Percentiles rank a stretch among this genome's conserved stretches.
Conservation (phyloP, 2,329 filamentous ascomycete genomes). For the Ceratocystis papillata region DNA sequence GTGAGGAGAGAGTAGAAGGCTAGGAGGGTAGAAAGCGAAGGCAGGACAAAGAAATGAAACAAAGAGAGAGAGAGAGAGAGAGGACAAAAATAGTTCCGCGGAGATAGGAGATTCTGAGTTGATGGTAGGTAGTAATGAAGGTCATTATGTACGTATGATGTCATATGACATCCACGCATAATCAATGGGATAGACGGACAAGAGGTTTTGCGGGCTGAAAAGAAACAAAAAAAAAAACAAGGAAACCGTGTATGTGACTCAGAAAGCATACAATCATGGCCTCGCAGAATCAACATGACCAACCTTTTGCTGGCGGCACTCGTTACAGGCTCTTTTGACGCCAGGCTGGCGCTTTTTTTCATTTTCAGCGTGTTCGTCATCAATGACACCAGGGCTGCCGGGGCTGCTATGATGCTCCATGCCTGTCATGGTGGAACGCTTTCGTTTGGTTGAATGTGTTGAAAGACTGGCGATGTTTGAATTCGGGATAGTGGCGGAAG, state of each 20-base stretch:
- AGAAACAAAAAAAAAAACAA: neutral
- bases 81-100: neutral
- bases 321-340: constrained; percentile 72
- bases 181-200: too few species aligned
- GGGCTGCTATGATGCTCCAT: constrained; percentile 47
- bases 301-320: constrained; percentile 78
- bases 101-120: neutral
- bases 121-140: neutral
- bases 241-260: constrained; percentile 24
- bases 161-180: neutral
- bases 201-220: too few species aligned
- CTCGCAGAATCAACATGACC: constrained; percentile 29
- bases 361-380: constrained; percentile 44
- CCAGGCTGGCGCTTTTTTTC: constrained; percentile 56
- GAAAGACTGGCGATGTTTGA: constrained; percentile 34
- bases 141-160: neutral
- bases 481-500: constrained; percentile 36
- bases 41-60: neutral
- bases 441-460: constrained; percentile 51
- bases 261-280: neutral
- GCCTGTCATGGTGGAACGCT: constrained; percentile 41
- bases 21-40: neutral
- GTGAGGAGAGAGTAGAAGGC: too few species aligned
- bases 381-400: constrained; percentile 47
- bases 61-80: neutral